phyloP scores from a whole-genome alignment of 257 asterid genomes.

The Knoxia roxburghii region DNA sequence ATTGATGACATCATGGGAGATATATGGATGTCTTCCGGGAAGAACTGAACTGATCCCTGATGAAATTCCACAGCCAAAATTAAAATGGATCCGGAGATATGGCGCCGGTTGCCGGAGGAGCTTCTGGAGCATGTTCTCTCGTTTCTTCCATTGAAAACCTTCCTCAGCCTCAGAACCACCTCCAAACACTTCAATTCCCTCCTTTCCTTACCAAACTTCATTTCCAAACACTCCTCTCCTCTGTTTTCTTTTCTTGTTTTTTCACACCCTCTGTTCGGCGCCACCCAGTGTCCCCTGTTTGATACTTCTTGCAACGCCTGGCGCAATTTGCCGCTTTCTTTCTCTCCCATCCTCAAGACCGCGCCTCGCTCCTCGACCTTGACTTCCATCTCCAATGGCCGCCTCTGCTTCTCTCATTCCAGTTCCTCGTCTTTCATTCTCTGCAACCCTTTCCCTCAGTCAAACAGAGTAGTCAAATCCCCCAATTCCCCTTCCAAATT shows the following conservation, averaged over 20 bases:
- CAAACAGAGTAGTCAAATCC: conserved; percentile 36
- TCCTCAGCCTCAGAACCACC: conserved; percentile 55
- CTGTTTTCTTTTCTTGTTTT: conserved; percentile 57
- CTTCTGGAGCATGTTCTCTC: conserved; percentile 53
- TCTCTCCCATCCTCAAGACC: conserved; percentile 28
- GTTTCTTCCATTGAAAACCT: conserved; percentile 52
- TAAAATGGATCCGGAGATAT: conserved; percentile 48
- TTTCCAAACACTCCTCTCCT: conserved; percentile 38
- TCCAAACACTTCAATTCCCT: conserved; percentile 59
- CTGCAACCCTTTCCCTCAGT: conserved; percentile 37
- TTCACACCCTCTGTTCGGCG: conserved; percentile 52
- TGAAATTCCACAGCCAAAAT: conserved; percentile 4
- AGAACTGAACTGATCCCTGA: no score
- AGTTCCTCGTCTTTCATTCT: conserved; percentile 34
- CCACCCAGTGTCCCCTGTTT: conserved; percentile 33
- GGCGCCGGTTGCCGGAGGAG: conserved; percentile 58
- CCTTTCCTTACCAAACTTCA: conserved; percentile 43
- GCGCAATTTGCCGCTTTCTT: conserved; percentile 34
- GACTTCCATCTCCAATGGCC: conserved; percentile 44
- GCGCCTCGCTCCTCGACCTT: conserved; percentile 29
- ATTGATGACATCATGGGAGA: no score
- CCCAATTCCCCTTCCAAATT: conserved; percentile 38
- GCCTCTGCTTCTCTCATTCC: conserved; percentile 45
- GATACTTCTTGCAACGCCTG: conserved; percentile 42
- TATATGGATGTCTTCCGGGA: no score